Base-by-base conservation (phyloP, 176 grass and related monocot genomes). In the Coix lacrymajobi region DNA sequence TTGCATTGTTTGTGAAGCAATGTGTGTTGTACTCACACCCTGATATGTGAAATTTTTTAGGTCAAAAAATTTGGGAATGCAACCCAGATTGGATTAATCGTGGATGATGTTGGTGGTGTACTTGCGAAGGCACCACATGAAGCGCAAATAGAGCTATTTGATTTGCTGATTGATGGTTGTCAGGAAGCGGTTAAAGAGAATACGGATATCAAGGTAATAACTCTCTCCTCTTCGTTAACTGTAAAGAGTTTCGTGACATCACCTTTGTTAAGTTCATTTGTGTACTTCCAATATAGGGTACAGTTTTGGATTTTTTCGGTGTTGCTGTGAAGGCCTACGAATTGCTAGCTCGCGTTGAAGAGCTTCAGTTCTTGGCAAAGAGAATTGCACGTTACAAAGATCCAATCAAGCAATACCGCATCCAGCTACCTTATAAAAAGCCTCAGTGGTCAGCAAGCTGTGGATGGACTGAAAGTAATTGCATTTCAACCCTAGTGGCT, bases 361-460 rank as follows among this genome's bases (percentile, higher is more conserved):
- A 96, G 89, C 96, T 99, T 83, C 96, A 99, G 75, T 90, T 89
- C 78, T 90, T 99, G 77, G 89, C 93, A 72, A 96, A 92, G 77
- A 91, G 96, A 28, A 93, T 99, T 87, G 87, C 79, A 87, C 96
- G 91, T 41, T 99, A 94, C 86, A 96, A 96, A 96, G 93, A 99
- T 87, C 96, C 96, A 77, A 86, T 99, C 86, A 90, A 87, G 65
- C 93, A 99, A 81, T 99, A 96, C 60, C 87, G 96, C 26, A 89
- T 99, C 77, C 86, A 96, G 49, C 83, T 83, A 66, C 93, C 94
- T 84, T 94, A 99, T 73, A 99, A 99, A 90, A 93, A 88, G 74
- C 93, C 93, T 39, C 96, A 99, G 72, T 99, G 96, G 96, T 96
- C 96, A 74, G 91, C 94, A 89, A 99, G 96, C 46, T 99, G 96